phyloP scores from a whole-genome alignment of 179 eudicot species.

The Silene coronaria region DNA sequence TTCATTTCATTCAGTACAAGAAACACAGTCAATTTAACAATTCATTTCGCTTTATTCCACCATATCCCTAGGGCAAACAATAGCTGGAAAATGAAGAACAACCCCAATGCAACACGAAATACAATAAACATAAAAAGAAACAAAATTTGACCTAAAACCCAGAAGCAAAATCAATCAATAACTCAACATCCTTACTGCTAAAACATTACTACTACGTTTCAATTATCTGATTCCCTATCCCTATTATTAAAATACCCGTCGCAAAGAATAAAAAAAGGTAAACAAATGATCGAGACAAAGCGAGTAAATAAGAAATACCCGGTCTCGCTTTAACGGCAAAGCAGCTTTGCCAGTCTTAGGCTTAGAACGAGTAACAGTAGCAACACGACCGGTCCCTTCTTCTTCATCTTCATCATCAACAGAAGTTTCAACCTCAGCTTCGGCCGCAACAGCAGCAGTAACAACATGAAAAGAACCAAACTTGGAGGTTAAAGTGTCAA shows the following conservation, averaged over 20 bases:
- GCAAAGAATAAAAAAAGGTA: too few species aligned
- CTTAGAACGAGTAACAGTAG: constrained; percentile 29
- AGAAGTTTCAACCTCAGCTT: constrained; percentile 35
- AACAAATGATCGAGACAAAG: neutral
- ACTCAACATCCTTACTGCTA: neutral
- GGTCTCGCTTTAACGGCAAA: constrained; percentile 68
- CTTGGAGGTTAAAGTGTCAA: constrained; percentile 23
- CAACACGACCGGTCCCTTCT: constrained; percentile 27
- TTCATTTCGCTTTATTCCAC: too few species aligned
- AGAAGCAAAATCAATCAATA: constrained; percentile 1
- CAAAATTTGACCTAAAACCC: too few species aligned
- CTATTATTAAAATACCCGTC: too few species aligned
- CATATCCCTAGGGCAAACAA: too few species aligned
- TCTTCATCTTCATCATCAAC: constrained; percentile 28
- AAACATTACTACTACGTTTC: too few species aligned
- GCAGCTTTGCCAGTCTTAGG: constrained; percentile 92
- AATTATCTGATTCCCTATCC: too few species aligned
- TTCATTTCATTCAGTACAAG: too few species aligned
- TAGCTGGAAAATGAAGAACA: too few species aligned
- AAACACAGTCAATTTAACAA: too few species aligned
- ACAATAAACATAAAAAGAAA: too few species aligned
- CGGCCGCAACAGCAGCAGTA: constrained; percentile 48
- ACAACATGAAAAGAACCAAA: constrained; percentile 26
- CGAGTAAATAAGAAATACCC: constrained; percentile 40
- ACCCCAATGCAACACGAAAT: neutral